These are phyloP conservation scores for Mucor irregularis DNA, from an alignment of 371 early-diverging fungal genomes.

Conservation along the genomic window DNA sequence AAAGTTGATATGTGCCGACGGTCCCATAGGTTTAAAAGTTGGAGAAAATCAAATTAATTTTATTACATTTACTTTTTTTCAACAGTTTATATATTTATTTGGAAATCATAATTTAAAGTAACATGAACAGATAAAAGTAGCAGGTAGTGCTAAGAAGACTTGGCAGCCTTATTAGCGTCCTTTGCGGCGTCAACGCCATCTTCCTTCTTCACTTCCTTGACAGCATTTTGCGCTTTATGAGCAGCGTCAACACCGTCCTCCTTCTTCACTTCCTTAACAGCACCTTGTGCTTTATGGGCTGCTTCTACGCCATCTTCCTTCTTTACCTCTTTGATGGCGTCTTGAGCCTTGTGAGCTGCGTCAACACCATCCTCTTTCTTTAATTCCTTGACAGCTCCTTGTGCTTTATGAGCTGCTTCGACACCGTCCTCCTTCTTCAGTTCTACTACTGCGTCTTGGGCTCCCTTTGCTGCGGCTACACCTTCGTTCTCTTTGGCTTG, in stretches of 20 bases:
- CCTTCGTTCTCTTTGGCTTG: constrained; percentile 16
- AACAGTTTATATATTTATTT: neutral
- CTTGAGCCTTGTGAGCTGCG: constrained; percentile 11
- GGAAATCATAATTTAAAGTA: neutral
- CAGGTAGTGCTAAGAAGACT: no score
- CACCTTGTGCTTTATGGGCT: constrained; percentile 11
- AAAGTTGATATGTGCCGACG: no score
- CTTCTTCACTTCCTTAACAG: constrained; percentile 14
- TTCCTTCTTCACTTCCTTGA: constrained; percentile 16
- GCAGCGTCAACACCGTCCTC: constrained; percentile 13
- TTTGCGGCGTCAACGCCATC: constrained; percentile 14
- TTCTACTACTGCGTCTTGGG: constrained; percentile 6
- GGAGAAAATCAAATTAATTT: no score
- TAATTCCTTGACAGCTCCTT: constrained; percentile 10
- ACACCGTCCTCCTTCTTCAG: constrained; percentile 18
- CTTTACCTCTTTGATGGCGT: constrained; percentile 9
- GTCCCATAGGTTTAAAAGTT: no score
- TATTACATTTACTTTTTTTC: neutral
- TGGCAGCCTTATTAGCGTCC: neutral
- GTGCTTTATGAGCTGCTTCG: constrained; percentile 9
- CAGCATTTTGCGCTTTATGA: constrained; percentile 11
- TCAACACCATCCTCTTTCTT: constrained; percentile 19
- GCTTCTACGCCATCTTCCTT: constrained; percentile 15
- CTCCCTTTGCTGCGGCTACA: constrained; percentile 8
- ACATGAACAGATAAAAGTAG: no score